Percentiles rank a stretch among this genome's conserved stretches.
Conservation (phyloP, 2,329 filamentous ascomycete genomes). For the Trichoderma breve region DNA sequence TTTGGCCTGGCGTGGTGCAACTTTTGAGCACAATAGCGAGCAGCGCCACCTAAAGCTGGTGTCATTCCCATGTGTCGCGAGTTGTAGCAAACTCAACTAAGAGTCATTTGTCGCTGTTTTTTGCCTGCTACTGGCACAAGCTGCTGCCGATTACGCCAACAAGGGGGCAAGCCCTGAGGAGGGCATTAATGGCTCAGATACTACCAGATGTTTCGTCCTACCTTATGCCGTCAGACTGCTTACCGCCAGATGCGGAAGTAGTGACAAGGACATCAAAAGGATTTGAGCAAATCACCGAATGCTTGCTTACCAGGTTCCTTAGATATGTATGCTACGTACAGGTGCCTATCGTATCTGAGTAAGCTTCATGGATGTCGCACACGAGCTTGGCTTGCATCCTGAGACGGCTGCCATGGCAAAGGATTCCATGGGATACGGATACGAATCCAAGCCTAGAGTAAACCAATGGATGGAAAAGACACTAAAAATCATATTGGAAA, state of each 20-base stretch:
- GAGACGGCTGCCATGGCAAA: neutral
- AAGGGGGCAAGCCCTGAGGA: neutral
- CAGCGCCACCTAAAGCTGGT: neutral
- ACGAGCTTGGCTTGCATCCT: neutral
- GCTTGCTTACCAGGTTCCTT: neutral
- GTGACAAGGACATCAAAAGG: neutral
- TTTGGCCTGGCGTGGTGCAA: neutral
- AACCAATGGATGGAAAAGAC: neutral
- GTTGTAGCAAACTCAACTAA: neutral
- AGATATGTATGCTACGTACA: neutral
- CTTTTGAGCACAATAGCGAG: neutral
- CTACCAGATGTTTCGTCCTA: neutral
- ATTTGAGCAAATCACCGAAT: neutral
- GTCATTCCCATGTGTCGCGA: slow-evolving; percentile 14
- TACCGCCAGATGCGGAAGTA: neutral
- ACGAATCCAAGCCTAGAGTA: neutral
- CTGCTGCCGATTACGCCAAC: neutral
- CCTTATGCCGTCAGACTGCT: neutral
- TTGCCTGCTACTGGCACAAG: neutral
- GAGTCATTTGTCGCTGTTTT: neutral
- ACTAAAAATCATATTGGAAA: neutral
- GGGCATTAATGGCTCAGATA: neutral
- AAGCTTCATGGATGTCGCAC: neutral
- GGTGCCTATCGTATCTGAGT: neutral
- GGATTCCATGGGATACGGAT: neutral